A percentile compares a stretch with the other conserved stretches of the same genome.
phyloP scores from a whole-genome alignment of 2,329 filamentous ascomycete genomes.

The Sarocladiaceae sp. region DNA sequence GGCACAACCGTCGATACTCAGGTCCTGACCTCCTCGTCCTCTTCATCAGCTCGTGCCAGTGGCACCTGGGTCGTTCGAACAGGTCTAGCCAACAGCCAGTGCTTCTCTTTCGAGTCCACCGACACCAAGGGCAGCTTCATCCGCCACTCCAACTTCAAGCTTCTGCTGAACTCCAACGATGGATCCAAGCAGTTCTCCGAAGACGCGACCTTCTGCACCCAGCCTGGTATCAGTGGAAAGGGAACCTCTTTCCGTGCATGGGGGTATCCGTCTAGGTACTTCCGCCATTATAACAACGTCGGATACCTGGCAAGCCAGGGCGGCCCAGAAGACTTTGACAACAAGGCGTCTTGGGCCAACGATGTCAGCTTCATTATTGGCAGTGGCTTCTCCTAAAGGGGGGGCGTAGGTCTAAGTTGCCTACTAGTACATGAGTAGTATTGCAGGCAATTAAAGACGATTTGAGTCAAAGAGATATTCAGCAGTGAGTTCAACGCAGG shows the following conservation, averaged over 20 bases:
- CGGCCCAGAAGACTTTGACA: conserved; percentile 47
- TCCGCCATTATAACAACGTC: conserved; percentile 42
- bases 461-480: too few relatives aligned
- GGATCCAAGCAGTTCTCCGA: conserved; percentile 50
- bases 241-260: conserved; percentile 48
- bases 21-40: conserved; percentile 45
- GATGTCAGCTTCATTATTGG: conserved; percentile 46
- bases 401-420: too few relatives aligned
- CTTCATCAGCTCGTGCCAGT: conserved; percentile 40
- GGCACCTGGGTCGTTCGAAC: conserved; percentile 48
- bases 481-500: too few relatives aligned
- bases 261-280: conserved; percentile 52
- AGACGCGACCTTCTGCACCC: conserved; percentile 58
- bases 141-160: conserved; percentile 47
- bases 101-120: conserved; percentile 54
- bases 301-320: conserved; percentile 46
- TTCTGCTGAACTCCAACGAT: conserved; percentile 44
- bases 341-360: conserved; percentile 38
- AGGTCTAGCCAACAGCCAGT: conserved; percentile 50
- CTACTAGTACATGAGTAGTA: too few relatives aligned
- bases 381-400: conserved; percentile 1
- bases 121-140: conserved; percentile 54
- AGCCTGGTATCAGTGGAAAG: conserved; percentile 42
- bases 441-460: too few relatives aligned
- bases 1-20: conserved; percentile 46